Base-by-base conservation (phyloP, 1,284 basidiomycete genomes). In the Ustilago cynodontis region DNA sequence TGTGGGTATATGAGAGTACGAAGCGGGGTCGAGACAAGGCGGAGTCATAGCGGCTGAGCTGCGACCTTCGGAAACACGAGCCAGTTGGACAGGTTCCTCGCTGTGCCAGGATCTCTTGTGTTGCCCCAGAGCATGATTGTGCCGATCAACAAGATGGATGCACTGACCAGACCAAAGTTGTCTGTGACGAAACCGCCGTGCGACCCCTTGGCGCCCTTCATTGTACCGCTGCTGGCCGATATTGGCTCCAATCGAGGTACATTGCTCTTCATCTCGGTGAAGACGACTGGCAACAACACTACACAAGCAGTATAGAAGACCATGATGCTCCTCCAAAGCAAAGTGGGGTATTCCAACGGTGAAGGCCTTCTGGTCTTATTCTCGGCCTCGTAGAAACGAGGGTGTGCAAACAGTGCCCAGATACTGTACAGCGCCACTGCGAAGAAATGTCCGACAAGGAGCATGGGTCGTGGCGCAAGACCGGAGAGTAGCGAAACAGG, bases 381-480 rank as follows among this genome's bases (percentile, higher is more conserved):
- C 22, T 75, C 75, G 20, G 51, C 39, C 2, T 49, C 37, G 53
- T 69, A 72, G 52, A 49, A 65, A 2, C 62, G 51, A 13, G 68
- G 74, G 43, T 72, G 76, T 1, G 90, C 91, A 87, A 97, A 94
- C 86, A 97, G 89, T 49, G 93, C 88, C 89, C 91, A 96, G 82
- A 96, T 93, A 13, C 92, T 91, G 87, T 97, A 98, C 75, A 99
- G 90, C 0, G 96, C 96, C 72, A 99, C 96, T 28, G 90, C 88
- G 89, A 97, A 99, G 88, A 99, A 99, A 88, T 99, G 96, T 80
- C 90, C 91, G 80, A 93, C 91, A 28, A 99, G 91, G 43, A 94
- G 87, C 28, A 90, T 76, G 0, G 94, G 94, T 22, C 92, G 91
- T 1, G 93, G 92, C 2, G 90, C 89, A 60, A 96, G 81, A 11